Evolutionary conservation across 2,329 filamentous ascomycete species (phyloP).

Genomic region (Coniella vitis): DNA sequence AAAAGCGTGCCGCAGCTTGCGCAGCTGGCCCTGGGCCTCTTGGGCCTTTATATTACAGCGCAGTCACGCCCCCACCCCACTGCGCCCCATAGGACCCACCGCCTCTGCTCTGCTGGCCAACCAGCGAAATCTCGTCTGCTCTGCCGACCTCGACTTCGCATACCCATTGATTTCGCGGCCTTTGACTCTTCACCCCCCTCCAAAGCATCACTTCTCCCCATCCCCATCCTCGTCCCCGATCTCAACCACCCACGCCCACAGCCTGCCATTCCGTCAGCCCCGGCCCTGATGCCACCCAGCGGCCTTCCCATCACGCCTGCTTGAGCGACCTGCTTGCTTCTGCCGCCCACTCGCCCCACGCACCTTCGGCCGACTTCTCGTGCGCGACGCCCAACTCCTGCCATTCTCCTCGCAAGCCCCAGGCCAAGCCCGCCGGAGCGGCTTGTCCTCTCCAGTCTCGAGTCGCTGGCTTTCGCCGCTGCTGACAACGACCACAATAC

Average conservation of each 20-base stretch:
- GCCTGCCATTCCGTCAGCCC: neutral
- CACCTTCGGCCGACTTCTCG: neutral
- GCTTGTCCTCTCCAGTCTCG: slow-evolving; percentile 6
- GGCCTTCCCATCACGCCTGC: neutral
- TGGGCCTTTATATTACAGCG: neutral
- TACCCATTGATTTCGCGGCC: slow-evolving; percentile 8
- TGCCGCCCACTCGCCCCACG: too few relatives aligned
- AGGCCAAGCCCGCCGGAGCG: slow-evolving; percentile 5
- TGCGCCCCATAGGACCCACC: neutral
- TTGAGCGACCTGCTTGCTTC: neutral
- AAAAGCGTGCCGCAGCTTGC: too few relatives aligned
- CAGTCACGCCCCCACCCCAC: neutral
- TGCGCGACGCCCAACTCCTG: neutral
- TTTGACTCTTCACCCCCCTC: slow-evolving; percentile 9
- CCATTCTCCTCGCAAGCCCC: neutral
- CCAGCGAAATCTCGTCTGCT: slow-evolving; percentile 14
- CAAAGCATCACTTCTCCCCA: neutral
- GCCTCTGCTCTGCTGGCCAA: slow-evolving; percentile 4
- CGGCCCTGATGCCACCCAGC: neutral
- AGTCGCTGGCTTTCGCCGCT: too few relatives aligned
- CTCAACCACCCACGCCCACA: neutral
- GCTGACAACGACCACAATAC: neutral
- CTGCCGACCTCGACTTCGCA: slow-evolving; percentile 7
- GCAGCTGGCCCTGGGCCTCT: too few relatives aligned
- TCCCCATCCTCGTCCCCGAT: neutral